phyloP scores from a whole-genome alignment of 176 grass and related monocot genomes.

The Zizania latifolia region DNA sequence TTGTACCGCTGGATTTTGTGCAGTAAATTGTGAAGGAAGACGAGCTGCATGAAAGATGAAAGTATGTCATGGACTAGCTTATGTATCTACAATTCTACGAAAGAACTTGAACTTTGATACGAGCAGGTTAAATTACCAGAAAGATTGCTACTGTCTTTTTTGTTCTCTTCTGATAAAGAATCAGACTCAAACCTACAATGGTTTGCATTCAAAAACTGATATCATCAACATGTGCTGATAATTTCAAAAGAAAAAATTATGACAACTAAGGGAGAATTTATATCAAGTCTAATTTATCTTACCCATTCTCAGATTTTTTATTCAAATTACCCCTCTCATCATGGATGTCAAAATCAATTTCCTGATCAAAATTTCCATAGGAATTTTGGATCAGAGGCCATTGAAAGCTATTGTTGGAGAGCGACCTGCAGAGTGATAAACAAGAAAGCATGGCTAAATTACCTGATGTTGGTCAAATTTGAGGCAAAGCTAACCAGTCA shows the following conservation, averaged over 20 bases:
- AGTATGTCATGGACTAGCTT: constrained; percentile 15
- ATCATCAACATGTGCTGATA: constrained; percentile 17
- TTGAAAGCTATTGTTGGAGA: constrained; percentile 73
- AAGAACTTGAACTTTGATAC: neutral
- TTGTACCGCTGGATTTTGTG: constrained; percentile 34
- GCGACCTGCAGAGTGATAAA: constrained; percentile 54
- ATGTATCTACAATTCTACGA: constrained; percentile 1
- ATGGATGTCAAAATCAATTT: constrained; percentile 44
- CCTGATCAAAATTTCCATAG: too few species aligned
- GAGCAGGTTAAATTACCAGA: constrained; percentile 48
- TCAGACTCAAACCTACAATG: constrained; percentile 35
- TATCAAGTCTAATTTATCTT: constrained; percentile 23
- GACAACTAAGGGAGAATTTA: constrained; percentile 2
- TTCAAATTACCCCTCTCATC: constrained; percentile 42
- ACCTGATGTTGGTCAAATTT: neutral
- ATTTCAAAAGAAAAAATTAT: constrained; percentile 5
- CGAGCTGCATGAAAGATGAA: constrained; percentile 24
- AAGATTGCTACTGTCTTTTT: constrained; percentile 47
- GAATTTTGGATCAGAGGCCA: constrained; percentile 39
- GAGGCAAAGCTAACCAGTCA: constrained; percentile 13
- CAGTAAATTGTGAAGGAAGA: constrained; percentile 20
- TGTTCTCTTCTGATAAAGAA: constrained; percentile 37
- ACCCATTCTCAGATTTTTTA: constrained; percentile 51
- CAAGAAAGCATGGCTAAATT: neutral
- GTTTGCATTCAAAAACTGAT: constrained; percentile 30